Conservation (phyloP, 192 early-diverging fungal genomes). For the Backusella macrospora region DNA sequence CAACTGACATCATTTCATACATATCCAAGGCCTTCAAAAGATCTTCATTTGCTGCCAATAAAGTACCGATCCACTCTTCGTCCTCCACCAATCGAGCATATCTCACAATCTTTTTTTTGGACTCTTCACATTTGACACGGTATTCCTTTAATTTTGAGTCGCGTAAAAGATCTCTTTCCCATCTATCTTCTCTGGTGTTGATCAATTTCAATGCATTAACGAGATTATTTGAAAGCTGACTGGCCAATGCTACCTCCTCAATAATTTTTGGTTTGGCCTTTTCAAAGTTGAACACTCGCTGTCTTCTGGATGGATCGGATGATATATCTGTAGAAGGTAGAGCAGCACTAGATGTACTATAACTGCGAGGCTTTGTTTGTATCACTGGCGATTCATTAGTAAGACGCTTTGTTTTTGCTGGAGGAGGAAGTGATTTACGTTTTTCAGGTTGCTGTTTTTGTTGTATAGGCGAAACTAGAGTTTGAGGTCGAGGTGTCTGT, state of each 20-base stretch:
- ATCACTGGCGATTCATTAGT: neutral
- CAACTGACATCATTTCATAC: constrained; percentile 41
- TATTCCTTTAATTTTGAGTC: constrained; percentile 32
- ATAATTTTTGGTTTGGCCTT: constrained; percentile 41
- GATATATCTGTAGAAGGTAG: neutral
- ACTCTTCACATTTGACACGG: constrained; percentile 34
- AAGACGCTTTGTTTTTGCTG: constrained; percentile 10
- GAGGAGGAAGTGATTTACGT: constrained; percentile 19
- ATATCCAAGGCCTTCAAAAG: constrained; percentile 36
- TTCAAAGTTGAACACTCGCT: constrained; percentile 36
- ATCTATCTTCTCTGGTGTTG: constrained; percentile 35
- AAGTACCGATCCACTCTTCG: constrained; percentile 45
- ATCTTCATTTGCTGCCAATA: constrained; percentile 40
- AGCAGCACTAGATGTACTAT: neutral
- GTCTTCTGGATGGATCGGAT: neutral
- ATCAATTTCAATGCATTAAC: constrained; percentile 39
- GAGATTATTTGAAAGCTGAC: constrained; percentile 38
- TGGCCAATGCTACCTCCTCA: constrained; percentile 38
- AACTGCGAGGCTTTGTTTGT: constrained; percentile 9
- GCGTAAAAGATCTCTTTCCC: constrained; percentile 37
- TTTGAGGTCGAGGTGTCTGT: constrained; percentile 17
- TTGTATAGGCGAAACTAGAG: neutral
- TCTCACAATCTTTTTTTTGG: constrained; percentile 38
- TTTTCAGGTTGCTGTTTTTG: neutral
- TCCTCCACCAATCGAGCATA: constrained; percentile 44